Base-by-base conservation (phyloP, 1,284 basidiomycete species). In the Puccinia novopanici region DNA sequence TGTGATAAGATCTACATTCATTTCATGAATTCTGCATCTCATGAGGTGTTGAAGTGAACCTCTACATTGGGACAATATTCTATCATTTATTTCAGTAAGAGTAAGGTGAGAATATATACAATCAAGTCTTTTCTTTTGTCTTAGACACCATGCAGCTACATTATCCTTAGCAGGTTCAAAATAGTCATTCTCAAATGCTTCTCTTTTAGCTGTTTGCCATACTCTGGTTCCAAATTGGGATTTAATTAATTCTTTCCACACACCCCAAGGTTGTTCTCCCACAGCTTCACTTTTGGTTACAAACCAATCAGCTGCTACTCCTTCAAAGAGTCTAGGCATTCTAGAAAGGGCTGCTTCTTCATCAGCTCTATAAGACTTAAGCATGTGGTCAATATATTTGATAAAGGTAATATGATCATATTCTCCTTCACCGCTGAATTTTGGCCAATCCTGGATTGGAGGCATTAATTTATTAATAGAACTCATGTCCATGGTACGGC, bases 231-330 rank as follows among this genome's bases (percentile, higher is more conserved):
- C 65, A 68, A 45, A 68, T n/a, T 68, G 65, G 6, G 15, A 13
- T 2, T 45, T 13, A 2, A 68, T 68, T 1, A 50, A 22, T 24
- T 68, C 22, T 22, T 68, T 68, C 65, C 65, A 68, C 4, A 4
- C 12, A 2, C n/a, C 27, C 65, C 40, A 68, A 68, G 10, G 1
- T 24, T 48, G 22, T 9, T 9, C 2, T 8, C 65, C 65, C 2
- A 48, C 22, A 10, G 45, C 4, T 3, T 45, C 65, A 13, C 27
- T 2, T 45, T 48, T 68, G 3, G 13, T 48, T 5, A 45, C 6
- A 68, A 68, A 68, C 65, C 65, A 68, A 19, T 68, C 42, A 2
- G 22, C 3, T 3, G 65, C 65, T 68, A 68, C 65, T 15, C 65
- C 65, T 42, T 42, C 40, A 48, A 68, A 68, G 12, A 68, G 34